Conservation (phyloP, 805 yeast species). For the Ogataea pilisensis region DNA sequence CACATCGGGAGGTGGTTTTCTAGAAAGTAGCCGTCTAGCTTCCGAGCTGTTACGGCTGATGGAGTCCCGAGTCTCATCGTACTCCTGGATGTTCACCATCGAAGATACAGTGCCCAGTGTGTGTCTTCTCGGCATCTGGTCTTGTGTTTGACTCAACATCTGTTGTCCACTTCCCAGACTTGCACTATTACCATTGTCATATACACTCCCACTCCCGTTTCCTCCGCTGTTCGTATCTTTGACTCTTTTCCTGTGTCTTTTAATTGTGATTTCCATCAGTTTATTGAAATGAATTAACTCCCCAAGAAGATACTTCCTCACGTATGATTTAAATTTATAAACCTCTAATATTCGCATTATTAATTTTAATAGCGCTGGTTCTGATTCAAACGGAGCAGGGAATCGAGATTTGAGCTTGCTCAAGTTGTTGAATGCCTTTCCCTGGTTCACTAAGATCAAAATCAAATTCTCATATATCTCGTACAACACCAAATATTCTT, state of each 20-base stretch:
- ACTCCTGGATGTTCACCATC: background rate
- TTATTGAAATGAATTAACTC: constrained; percentile 56
- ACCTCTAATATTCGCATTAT: constrained; percentile 48
- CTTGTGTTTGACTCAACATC: background rate
- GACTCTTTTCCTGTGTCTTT: constrained; percentile 36
- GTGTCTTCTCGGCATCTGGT: background rate
- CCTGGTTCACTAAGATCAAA: constrained; percentile 23
- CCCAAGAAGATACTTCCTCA: constrained; percentile 55
- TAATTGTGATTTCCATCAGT: constrained; percentile 49
- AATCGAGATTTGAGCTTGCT: constrained; percentile 46
- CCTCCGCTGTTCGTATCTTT: constrained; percentile 8
- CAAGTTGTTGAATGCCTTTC: constrained; percentile 34
- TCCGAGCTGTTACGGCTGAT: too few species aligned
- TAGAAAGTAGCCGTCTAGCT: background rate
- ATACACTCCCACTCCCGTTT: background rate
- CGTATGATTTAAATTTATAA: constrained; percentile 58
- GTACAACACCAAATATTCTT: constrained; percentile 21
- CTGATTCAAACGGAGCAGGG: constrained; percentile 51
- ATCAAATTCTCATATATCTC: constrained; percentile 28
- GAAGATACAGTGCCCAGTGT: background rate
- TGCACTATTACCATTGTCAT: background rate
- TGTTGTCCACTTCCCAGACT: background rate
- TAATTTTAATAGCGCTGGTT: constrained; percentile 48
- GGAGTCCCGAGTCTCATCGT: background rate
- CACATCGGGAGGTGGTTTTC: background rate